A percentile compares a stretch with the other conserved stretches of the same genome.
These are phyloP conservation scores for Boletus coccyginus DNA, from an alignment of 768 basidiomycete species.

Conservation along the genomic window DNA sequence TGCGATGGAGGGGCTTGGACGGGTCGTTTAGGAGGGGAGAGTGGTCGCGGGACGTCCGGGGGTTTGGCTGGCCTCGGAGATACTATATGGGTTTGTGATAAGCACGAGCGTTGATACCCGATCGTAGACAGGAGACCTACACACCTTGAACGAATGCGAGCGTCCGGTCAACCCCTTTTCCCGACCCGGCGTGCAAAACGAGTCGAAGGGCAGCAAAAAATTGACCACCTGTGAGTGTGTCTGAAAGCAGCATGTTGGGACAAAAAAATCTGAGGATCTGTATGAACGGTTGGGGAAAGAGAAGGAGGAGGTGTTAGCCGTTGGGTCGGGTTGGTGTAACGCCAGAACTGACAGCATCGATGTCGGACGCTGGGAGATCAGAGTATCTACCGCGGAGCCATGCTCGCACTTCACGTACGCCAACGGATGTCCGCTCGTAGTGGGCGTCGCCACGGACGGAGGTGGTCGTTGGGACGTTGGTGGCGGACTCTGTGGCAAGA, in stretches of 20 bases:
- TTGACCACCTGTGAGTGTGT: slow-evolving; percentile 62
- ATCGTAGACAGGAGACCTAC: slow-evolving; percentile 14
- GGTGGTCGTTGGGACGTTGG: not conserved
- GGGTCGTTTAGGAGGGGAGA: slow-evolving; percentile 25
- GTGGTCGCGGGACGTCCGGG: slow-evolving; percentile 2
- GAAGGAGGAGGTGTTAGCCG: not conserved
- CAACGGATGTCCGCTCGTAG: slow-evolving; percentile 53
- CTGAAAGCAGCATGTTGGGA: slow-evolving; percentile 49
- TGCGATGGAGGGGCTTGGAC: slow-evolving; percentile 26
- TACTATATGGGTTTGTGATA: slow-evolving; percentile 16
- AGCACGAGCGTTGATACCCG: slow-evolving; percentile 1
- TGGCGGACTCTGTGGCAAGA: slow-evolving; percentile 37
- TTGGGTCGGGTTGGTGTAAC: not conserved
- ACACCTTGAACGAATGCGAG: slow-evolving; percentile 77
- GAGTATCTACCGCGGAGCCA: slow-evolving; percentile 75
- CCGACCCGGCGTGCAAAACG: slow-evolving; percentile 57
- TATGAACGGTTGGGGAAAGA: not conserved
- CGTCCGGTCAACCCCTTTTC: slow-evolving; percentile 58
- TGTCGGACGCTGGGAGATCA: slow-evolving; percentile 44
- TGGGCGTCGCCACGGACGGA: slow-evolving; percentile 41
- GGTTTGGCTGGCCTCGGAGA: slow-evolving; percentile 10
- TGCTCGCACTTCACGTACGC: slow-evolving; percentile 65
- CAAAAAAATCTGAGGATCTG: slow-evolving; percentile 69
- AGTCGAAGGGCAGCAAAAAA: slow-evolving; percentile 76
- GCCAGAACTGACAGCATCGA: slow-evolving; percentile 53